A percentile compares a stretch with the other conserved stretches of the same genome.
Conservation (phyloP, 1,284 basidiomycete genomes). For the Cystobasidium sp. region DNA sequence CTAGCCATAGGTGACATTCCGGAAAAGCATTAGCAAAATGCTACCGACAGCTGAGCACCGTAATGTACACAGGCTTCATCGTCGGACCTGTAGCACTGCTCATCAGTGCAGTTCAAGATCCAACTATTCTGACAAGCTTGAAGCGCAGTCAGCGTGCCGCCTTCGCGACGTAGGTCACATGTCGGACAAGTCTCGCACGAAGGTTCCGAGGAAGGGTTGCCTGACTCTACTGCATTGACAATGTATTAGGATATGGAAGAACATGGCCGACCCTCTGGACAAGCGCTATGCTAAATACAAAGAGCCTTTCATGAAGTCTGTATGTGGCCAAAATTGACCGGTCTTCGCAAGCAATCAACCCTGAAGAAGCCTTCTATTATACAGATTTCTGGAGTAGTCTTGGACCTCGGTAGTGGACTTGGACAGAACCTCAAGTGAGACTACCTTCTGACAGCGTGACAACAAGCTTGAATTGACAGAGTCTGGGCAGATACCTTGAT, state of each 20-base stretch:
- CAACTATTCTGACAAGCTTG: slow-evolving; percentile 35
- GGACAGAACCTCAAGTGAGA: slow-evolving; percentile 41
- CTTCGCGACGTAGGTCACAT: slow-evolving; percentile 22
- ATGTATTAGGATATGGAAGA: slow-evolving; percentile 28
- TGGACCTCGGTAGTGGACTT: slow-evolving; percentile 38
- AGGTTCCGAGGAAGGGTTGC: neutral
- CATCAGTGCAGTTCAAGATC: slow-evolving; percentile 27
- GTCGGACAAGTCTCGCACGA: neutral
- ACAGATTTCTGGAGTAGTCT: slow-evolving; percentile 41
- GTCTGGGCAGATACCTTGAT: slow-evolving; percentile 33
- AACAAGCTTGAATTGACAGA: neutral
- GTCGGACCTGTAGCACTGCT: slow-evolving; percentile 24
- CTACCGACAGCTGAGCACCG: neutral
- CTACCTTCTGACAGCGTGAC: neutral
- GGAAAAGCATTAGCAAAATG: neutral
- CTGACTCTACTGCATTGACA: neutral
- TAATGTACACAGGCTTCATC: neutral
- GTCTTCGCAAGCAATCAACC: neutral
- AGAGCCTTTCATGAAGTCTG: slow-evolving; percentile 35
- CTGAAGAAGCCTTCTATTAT: neutral
- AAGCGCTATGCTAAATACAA: slow-evolving; percentile 36
- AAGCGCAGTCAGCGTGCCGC: slow-evolving; percentile 31
- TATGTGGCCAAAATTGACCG: neutral
- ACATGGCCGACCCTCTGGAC: slow-evolving; percentile 27
- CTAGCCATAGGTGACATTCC: slow-evolving; percentile 14